Evolutionary conservation across 371 early-diverging fungal species (phyloP), one percentile per base, ranked within the genome.

Genomic region (Apophysomyces trapeziformis): DNA sequence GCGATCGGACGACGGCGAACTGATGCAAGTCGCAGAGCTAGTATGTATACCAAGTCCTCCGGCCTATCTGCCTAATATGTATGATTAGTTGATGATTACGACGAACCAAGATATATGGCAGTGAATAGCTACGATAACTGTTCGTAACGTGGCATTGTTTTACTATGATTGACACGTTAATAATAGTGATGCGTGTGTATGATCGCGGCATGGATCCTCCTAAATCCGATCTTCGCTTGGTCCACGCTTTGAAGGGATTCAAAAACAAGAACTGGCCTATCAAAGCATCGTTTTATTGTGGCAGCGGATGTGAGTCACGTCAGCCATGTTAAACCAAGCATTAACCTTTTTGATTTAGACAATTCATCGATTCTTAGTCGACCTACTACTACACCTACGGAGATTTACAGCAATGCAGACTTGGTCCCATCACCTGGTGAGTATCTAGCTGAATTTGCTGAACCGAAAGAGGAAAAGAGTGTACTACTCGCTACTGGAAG

Each of bases 251-350:
- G 37, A 94, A 93, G 68, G 94, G 95, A 2, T 90, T 90, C 78
- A 91, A 92, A 68, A 94, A 94, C 76, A 92, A 90, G 58, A 93
- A 94, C 70, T 95, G 93, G 93, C 94, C 96, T 0, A 94, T 95
- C 69, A 91, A 90, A 70, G 89, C 89, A 39, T 89, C 93, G 0
- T 93, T 93, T 60, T 91, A 88, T 65, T 83, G 87, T 36, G 87
- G 89, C 38, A 86, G 81, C 72, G 92, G 92, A 56, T 89, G 92
- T 91, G 83, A 63, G 82, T 64, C 1, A 18, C 7, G 1, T 32
- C 12, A 18, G 26, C 18, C 0, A 14, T 38, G 11, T 26, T 60
- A 26, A 47, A 16, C 13, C n/a, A 54, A 14, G 44, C 4, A 38
- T 56, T 8, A 37, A 61, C 59, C 18, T 47, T 37, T 26, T 9